A percentile compares a stretch with the other conserved stretches of the same genome.
Conservation (phyloP, 768 basidiomycete species). For the Infundibulicybe gibba region DNA sequence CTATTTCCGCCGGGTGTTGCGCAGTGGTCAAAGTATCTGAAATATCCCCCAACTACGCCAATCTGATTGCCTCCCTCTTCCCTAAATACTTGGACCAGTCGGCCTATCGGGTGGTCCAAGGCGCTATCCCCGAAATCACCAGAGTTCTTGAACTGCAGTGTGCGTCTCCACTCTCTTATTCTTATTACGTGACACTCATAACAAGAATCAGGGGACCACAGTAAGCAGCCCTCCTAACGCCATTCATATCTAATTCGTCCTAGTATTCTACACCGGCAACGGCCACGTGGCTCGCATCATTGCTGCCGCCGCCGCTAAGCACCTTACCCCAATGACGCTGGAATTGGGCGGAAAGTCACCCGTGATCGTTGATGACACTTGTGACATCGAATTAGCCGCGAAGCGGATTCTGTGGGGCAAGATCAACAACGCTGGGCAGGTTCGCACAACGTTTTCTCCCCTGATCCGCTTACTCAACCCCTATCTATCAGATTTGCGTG, state of each 20-base stretch:
- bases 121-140: constrained; percentile 54
- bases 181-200: background rate
- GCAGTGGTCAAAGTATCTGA: constrained; percentile 69
- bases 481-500: constrained; percentile 56
- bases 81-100: constrained; percentile 46
- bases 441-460: constrained; percentile 3
- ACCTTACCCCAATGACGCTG: constrained; percentile 52
- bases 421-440: constrained; percentile 63
- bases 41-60: constrained; percentile 41
- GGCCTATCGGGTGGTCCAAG: constrained; percentile 54
- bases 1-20: constrained; percentile 74
- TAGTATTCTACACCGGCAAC: constrained; percentile 46
- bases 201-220: constrained; percentile 22
- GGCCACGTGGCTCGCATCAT: constrained; percentile 44
- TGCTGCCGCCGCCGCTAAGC: constrained; percentile 47
- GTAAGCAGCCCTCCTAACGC: constrained; percentile 7
- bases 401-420: constrained; percentile 70
- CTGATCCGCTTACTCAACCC: constrained; percentile 6
- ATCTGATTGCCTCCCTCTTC: constrained; percentile 49
- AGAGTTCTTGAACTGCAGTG: constrained; percentile 47
- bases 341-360: constrained; percentile 55
- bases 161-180: constrained; percentile 10
- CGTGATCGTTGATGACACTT: constrained; percentile 33
- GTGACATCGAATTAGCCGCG: constrained; percentile 41
- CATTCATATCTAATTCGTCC: background rate